Conservation (phyloP, 441 rosid genomes). For the Theobroma grandiflorum region DNA sequence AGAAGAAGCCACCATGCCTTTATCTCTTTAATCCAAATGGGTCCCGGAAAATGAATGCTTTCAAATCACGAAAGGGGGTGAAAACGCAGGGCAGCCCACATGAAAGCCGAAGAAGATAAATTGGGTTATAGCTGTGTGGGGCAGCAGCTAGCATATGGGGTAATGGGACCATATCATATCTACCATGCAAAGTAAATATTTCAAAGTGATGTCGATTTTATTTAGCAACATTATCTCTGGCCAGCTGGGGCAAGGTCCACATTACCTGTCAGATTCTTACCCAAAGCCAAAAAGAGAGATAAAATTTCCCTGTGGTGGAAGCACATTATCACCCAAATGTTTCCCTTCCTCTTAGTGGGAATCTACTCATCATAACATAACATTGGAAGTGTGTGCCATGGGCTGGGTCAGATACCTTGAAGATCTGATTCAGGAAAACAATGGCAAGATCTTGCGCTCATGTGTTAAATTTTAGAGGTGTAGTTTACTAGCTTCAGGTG, state of each 20-base stretch:
- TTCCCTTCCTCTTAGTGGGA: background rate
- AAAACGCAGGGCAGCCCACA: background rate
- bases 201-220: too few species aligned
- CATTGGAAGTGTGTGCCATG: background rate
- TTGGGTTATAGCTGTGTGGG: background rate
- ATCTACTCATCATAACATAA: background rate
- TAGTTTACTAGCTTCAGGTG: background rate
- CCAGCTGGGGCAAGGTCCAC: background rate
- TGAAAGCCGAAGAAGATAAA: background rate
- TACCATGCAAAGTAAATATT: background rate
- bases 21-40: background rate
- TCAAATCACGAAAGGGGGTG: background rate
- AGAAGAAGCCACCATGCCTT: too few species aligned
- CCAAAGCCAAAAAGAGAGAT: background rate
- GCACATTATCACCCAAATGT: background rate
- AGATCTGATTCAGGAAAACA: background rate
- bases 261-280: slow-evolving; percentile 27
- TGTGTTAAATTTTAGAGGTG: background rate
- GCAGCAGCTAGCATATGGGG: background rate
- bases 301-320: background rate
- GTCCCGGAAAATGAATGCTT: background rate
- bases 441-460: background rate
- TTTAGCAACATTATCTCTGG: background rate
- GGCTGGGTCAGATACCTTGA: too few species aligned
- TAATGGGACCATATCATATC: slow-evolving; percentile 11